Evolutionary conservation across 192 early-diverging fungal species (phyloP).

Genomic region (Martensiomyces pterosporus): DNA sequence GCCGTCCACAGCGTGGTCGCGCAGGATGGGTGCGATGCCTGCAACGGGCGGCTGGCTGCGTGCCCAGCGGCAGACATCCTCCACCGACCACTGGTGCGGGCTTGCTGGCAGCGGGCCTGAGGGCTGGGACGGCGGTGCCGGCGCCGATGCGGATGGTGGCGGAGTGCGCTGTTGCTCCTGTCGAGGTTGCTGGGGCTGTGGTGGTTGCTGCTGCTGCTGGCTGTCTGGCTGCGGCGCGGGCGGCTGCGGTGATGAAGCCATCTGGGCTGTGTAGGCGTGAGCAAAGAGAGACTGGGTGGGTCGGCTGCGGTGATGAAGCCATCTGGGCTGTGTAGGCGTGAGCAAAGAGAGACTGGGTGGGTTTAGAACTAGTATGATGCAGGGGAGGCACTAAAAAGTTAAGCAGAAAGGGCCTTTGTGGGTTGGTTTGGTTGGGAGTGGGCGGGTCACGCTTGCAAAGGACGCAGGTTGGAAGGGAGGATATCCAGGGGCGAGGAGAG

Average conservation of each 20-base stretch:
- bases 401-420: too few relatives aligned
- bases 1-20: conserved; percentile 46
- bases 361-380: too few relatives aligned
- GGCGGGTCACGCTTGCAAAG: too few relatives aligned
- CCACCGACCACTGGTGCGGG: conserved; percentile 35
- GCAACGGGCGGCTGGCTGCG: conserved; percentile 19
- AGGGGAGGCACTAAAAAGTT: too few relatives aligned
- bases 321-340: too few relatives aligned
- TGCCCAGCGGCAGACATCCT: conserved; percentile 41
- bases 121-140: conserved; percentile 1
- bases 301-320: background rate
- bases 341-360: too few relatives aligned
- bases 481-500: too few relatives aligned
- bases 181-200: background rate
- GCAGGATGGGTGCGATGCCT: conserved; percentile 19
- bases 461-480: too few relatives aligned
- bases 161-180: background rate
- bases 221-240: conserved; percentile 1
- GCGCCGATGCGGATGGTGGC: conserved; percentile 2
- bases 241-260: background rate
- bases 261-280: too few relatives aligned
- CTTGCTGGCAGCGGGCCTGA: conserved; percentile 11
- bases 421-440: too few relatives aligned
- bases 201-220: conserved; percentile 6
- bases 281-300: too few relatives aligned